Evolutionary conservation across 1,284 basidiomycete genomes (phyloP).

Genomic region (Sporisorium iseilematis-ciliati): DNA sequence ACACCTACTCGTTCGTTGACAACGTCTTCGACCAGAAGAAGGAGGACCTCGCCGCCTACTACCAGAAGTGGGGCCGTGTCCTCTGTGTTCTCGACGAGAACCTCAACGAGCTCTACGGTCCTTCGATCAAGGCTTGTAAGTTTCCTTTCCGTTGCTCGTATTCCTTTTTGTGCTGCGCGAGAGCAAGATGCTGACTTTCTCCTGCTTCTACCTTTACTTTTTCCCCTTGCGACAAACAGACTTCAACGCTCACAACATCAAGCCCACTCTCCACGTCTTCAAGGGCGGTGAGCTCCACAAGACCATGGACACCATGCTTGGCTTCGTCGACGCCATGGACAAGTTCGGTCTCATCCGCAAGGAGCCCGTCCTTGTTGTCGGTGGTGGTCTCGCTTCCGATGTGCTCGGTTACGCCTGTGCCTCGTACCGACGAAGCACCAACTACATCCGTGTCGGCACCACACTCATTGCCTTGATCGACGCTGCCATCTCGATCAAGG

Average conservation of each 20-base stretch:
- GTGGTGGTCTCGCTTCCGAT: slow-evolving; percentile 71
- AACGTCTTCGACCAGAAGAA: slow-evolving; percentile 71
- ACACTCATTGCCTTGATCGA: slow-evolving; percentile 73
- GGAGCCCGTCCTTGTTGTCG: slow-evolving; percentile 72
- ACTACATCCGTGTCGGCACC: slow-evolving; percentile 72
- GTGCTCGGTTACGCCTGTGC: slow-evolving; percentile 72
- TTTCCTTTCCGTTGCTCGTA: slow-evolving; percentile 4
- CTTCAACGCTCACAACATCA: slow-evolving; percentile 71
- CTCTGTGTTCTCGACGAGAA: slow-evolving; percentile 71
- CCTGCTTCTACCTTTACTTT: background rate
- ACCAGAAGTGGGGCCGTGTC: slow-evolving; percentile 71
- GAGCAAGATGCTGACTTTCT: slow-evolving; percentile 1
- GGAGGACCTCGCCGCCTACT: slow-evolving; percentile 70
- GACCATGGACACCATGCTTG: slow-evolving; percentile 72
- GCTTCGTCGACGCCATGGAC: slow-evolving; percentile 72
- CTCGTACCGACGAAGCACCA: slow-evolving; percentile 71
- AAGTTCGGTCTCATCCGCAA: slow-evolving; percentile 72
- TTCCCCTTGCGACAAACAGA: slow-evolving; percentile 48
- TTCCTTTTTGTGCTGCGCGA: background rate
- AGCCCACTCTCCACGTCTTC: slow-evolving; percentile 71
- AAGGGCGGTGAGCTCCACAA: slow-evolving; percentile 73
- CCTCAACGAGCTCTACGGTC: slow-evolving; percentile 67
- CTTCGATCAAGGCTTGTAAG: slow-evolving; percentile 60
- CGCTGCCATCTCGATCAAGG: slow-evolving; percentile 72
- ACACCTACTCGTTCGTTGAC: slow-evolving; percentile 71